phyloP scores from a whole-genome alignment of 306 rosid species.

The Psophocarpus tetragonolobus region DNA sequence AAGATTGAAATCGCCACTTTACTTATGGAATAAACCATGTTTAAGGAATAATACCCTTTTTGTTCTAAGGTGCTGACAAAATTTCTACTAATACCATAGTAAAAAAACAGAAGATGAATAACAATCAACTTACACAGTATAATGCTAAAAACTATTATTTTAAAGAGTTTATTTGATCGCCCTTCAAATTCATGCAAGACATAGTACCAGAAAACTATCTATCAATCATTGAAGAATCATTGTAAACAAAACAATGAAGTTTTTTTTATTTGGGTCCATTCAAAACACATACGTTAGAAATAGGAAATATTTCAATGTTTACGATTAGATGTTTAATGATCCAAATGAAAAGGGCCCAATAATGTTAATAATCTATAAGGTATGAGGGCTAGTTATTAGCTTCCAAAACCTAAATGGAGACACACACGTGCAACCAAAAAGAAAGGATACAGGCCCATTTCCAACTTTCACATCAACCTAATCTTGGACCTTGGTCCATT shows the following conservation, averaged over 20 bases:
- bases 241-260: neutral
- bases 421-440: constrained; percentile 16
- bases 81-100: too few relatives aligned
- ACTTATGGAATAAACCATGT: too few relatives aligned
- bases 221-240: neutral
- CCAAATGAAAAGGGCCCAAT: constrained; percentile 22
- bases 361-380: neutral
- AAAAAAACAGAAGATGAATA: too few relatives aligned
- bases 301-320: neutral
- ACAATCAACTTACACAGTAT: neutral
- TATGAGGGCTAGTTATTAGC: constrained; percentile 2
- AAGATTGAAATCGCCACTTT: too few relatives aligned
- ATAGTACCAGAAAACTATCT: neutral
- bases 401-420: constrained; percentile 16
- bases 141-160: neutral
- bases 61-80: too few relatives aligned
- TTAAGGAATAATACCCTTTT: too few relatives aligned
- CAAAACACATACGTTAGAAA: neutral
- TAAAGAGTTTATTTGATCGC: neutral
- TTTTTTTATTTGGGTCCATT: neutral
- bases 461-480: neutral
- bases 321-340: neutral
- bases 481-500: neutral
- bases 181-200: neutral
- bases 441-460: constrained; percentile 10